phyloP scores from a whole-genome alignment of 2,329 filamentous ascomycete species.

The Trichoderma pleuroti region DNA sequence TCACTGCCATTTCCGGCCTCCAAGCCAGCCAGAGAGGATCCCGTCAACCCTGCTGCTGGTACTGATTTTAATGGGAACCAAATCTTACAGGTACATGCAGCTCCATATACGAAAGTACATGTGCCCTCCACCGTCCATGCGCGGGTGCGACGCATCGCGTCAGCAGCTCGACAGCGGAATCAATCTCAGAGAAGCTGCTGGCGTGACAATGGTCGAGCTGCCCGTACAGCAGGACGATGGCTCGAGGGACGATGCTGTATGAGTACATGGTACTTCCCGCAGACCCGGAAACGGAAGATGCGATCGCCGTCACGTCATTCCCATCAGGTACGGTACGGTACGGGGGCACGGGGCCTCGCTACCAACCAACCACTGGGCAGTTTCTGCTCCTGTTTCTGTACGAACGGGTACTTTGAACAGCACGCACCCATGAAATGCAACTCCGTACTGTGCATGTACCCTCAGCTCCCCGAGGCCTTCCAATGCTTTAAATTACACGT shows the following conservation, averaged over 20 bases:
- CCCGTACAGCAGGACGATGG: not conserved
- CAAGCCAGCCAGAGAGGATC: slow-evolving; percentile 8
- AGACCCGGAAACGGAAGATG: not conserved
- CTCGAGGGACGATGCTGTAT: not conserved
- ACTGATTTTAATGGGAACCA: slow-evolving; percentile 7
- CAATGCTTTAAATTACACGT: not conserved
- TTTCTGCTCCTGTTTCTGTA: not conserved
- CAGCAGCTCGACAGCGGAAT: not conserved
- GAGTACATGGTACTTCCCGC: not conserved
- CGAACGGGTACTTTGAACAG: not conserved
- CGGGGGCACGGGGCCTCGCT: not conserved
- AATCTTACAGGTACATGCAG: slow-evolving; percentile 7
- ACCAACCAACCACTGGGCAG: too few species aligned
- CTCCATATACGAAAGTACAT: not conserved
- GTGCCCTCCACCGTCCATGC: not conserved
- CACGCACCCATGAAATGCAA: not conserved
- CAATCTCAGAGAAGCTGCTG: not conserved
- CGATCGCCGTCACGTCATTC: slow-evolving; percentile 1
- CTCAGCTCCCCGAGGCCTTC: not conserved
- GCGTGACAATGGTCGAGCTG: not conserved
- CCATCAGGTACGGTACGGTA: not conserved
- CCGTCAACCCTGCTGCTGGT: slow-evolving; percentile 11
- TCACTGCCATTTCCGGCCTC: not conserved
- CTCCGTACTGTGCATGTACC: not conserved
- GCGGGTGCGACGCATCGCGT: slow-evolving; percentile 3